Evolutionary conservation across 108 stramenopile genomes (phyloP).

Genomic region (Stephanodiscus triporus): DNA sequence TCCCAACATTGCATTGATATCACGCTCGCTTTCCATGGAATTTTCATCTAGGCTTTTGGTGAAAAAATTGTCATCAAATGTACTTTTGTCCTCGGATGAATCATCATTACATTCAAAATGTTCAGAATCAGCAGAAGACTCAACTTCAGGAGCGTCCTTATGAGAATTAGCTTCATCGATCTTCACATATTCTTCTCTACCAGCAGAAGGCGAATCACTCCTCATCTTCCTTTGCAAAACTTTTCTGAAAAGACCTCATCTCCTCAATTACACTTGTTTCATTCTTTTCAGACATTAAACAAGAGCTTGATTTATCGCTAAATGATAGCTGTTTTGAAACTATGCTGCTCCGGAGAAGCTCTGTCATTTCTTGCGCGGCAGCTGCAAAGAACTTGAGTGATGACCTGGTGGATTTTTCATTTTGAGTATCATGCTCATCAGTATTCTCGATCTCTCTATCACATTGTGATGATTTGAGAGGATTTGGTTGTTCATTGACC

Average conservation of each 20-base stretch:
- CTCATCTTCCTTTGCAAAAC: background rate
- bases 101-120: background rate
- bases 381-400: slow-evolving; percentile 13
- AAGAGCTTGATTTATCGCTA: slow-evolving; percentile 18
- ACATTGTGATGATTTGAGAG: background rate
- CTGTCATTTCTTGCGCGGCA: slow-evolving; percentile 27
- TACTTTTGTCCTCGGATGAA: background rate
- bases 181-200: slow-evolving; percentile 4
- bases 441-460: slow-evolving; percentile 2
- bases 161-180: background rate
- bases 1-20: slow-evolving; percentile 5
- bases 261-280: background rate
- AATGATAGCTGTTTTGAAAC: background rate
- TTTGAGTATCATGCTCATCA: background rate
- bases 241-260: slow-evolving; percentile 2
- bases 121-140: background rate
- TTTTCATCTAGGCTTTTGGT: slow-evolving; percentile 12
- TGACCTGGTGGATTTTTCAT: slow-evolving; percentile 3
- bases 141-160: background rate
- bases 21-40: slow-evolving; percentile 10
- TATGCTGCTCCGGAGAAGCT: slow-evolving; percentile 15
- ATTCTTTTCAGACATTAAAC: slow-evolving; percentile 8
- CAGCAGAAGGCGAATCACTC: slow-evolving; percentile 8
- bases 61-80: background rate
- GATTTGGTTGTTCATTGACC: background rate